Percentiles rank a stretch among this genome's conserved stretches.
Evolutionary conservation across 192 early-diverging fungal genomes (phyloP).

Genomic region (Gonapodya prolifera): DNA sequence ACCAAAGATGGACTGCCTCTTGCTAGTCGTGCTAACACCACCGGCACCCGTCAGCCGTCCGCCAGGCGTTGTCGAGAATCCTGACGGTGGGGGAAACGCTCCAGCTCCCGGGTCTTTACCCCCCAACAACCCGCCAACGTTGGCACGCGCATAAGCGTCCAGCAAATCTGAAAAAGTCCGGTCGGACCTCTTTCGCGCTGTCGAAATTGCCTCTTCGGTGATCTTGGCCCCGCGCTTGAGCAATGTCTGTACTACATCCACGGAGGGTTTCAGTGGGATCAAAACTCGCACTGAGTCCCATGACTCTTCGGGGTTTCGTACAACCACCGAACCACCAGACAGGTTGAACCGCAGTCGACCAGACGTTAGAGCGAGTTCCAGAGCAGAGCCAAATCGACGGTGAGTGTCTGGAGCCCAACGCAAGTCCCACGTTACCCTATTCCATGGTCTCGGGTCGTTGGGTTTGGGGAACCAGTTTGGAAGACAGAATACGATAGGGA

Average conservation of each 20-base stretch:
- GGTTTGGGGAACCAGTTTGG: neutral
- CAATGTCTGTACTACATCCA: neutral
- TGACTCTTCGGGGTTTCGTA: neutral
- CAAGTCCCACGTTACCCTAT: neutral
- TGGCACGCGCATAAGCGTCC: neutral
- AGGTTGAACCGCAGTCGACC: neutral
- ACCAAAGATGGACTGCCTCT: neutral
- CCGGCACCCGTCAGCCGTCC: neutral
- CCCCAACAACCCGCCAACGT: neutral
- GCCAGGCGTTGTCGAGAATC: neutral
- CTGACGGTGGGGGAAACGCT: neutral
- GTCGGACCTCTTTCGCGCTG: neutral
- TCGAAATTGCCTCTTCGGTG: neutral
- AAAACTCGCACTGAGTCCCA: neutral
- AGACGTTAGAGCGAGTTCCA: neutral
- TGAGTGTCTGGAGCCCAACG: neutral
- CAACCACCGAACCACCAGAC: neutral
- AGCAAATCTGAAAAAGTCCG: neutral
- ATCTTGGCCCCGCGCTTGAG: neutral
- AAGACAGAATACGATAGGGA: neutral
- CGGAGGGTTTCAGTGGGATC: neutral
- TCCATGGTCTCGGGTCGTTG: neutral
- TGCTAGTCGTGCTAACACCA: neutral
- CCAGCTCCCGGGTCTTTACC: neutral
- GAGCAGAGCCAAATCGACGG: neutral